Conservation (phyloP, 768 basidiomycete species). For the Amyloporia xantha region DNA sequence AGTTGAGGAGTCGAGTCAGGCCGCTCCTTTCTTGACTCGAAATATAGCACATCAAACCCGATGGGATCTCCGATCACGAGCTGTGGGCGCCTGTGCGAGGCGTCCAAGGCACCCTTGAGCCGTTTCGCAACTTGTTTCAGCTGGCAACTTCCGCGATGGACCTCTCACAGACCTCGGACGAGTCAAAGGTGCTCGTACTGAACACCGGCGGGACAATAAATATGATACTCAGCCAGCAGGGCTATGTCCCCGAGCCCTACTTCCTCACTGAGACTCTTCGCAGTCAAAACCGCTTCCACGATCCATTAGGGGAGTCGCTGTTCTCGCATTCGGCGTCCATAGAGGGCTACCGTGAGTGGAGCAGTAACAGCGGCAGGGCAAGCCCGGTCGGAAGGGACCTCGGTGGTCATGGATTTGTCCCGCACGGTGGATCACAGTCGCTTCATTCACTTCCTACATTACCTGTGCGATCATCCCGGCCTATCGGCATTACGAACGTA, state of each 20-base stretch:
- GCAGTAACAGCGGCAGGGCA: constrained; percentile 49
- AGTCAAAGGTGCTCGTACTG: constrained; percentile 78
- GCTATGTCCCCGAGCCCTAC: constrained; percentile 81
- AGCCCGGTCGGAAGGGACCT: constrained; percentile 33
- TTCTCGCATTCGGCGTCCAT: constrained; percentile 78
- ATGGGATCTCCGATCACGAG: constrained; percentile 5
- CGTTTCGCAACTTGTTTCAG: no score
- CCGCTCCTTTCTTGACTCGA: neutral
- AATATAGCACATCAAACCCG: no score
- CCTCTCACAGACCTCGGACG: constrained; percentile 44
- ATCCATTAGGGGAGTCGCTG: constrained; percentile 80
- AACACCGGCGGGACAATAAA: constrained; percentile 92
- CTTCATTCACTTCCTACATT: constrained; percentile 24
- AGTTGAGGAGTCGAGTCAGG: constrained; percentile 2
- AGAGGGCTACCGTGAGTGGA: constrained; percentile 76
- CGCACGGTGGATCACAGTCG: constrained; percentile 22
- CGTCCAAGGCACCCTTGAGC: no score
- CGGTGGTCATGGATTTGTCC: constrained; percentile 12
- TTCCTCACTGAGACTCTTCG: constrained; percentile 80
- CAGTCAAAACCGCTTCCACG: constrained; percentile 85
- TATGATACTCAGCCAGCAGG: constrained; percentile 72
- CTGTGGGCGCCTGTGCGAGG: no score
- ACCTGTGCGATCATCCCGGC: constrained; percentile 62
- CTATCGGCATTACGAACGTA: constrained; percentile 45
- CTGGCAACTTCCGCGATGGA: constrained; percentile 33